Evolutionary conservation across 306 rosid genomes (phyloP).

Genomic region (Datisca glomerata): DNA sequence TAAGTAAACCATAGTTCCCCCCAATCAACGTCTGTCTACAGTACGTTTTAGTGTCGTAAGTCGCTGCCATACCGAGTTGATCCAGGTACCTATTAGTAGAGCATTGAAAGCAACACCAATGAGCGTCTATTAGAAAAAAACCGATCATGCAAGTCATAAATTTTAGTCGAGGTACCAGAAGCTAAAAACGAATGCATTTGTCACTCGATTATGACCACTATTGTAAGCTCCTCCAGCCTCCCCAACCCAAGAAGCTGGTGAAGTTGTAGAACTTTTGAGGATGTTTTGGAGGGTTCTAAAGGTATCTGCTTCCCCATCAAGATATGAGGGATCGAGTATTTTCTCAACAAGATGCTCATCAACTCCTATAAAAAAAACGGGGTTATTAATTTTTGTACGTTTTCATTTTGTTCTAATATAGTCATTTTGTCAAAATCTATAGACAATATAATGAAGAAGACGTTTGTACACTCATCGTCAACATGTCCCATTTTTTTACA

Average conservation of each 20-base stretch:
- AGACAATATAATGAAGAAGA: too few relatives aligned
- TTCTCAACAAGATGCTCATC: constrained; percentile 46
- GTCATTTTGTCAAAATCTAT: too few relatives aligned
- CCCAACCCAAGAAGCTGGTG: constrained; percentile 79
- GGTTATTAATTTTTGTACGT: too few relatives aligned
- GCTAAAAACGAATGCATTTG: constrained; percentile 72
- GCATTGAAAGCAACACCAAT: too few relatives aligned
- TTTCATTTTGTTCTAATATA: too few relatives aligned
- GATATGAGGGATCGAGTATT: constrained; percentile 59
- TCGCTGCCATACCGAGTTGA: constrained; percentile 87
- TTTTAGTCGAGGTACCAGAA: constrained; percentile 42
- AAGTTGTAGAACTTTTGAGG: constrained; percentile 33
- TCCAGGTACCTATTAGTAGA: constrained; percentile 63
- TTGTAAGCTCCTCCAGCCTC: constrained; percentile 96
- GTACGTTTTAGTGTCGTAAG: constrained; percentile 65
- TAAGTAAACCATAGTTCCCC: constrained; percentile 85
- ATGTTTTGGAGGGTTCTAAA: constrained; percentile 45
- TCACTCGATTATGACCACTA: constrained; percentile 74
- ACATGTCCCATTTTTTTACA: too few relatives aligned
- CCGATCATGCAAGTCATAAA: not conserved
- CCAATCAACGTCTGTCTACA: constrained; percentile 91
- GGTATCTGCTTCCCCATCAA: constrained; percentile 44
- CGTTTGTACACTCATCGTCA: too few relatives aligned
- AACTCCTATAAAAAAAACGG: constrained; percentile 48
- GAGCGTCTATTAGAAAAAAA: too few relatives aligned